Percentiles rank a stretch among this genome's conserved stretches.
Conservation (phyloP, 2,329 filamentous ascomycete species). For the Aspergillus thermomutatus region DNA sequence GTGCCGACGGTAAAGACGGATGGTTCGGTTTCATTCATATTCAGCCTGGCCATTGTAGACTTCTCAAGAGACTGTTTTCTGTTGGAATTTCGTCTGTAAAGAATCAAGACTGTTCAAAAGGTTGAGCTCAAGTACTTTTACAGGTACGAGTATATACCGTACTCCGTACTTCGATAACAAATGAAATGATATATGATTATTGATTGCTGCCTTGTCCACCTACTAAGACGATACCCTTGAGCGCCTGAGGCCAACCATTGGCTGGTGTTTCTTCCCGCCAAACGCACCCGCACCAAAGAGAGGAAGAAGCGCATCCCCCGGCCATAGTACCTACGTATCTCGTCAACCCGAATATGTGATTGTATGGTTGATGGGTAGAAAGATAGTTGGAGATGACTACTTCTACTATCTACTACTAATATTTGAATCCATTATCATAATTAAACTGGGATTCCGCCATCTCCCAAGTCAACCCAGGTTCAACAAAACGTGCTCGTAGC, state of each 20-base stretch:
- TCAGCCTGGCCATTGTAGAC: too few relatives aligned
- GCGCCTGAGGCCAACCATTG: neutral
- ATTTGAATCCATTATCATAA: neutral
- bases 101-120: neutral
- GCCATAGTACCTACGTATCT: neutral
- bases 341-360: neutral
- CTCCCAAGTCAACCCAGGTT: neutral
- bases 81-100: neutral
- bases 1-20: neutral
- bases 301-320: neutral
- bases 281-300: neutral
- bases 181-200: too few relatives aligned
- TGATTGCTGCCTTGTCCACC: neutral
- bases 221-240: neutral
- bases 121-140: neutral
- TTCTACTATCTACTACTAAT: neutral
- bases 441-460: neutral
- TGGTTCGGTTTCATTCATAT: neutral
- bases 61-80: too few relatives aligned
- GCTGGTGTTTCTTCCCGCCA: slow-evolving; percentile 4
- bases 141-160: too few relatives aligned
- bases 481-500: neutral
- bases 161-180: too few relatives aligned
- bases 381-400: neutral
- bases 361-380: neutral